A percentile compares a stretch with the other conserved stretches of the same genome.
Evolutionary conservation across 2,329 filamentous ascomycete genomes (phyloP).

Genomic region (Neofusicoccum laricinum): DNA sequence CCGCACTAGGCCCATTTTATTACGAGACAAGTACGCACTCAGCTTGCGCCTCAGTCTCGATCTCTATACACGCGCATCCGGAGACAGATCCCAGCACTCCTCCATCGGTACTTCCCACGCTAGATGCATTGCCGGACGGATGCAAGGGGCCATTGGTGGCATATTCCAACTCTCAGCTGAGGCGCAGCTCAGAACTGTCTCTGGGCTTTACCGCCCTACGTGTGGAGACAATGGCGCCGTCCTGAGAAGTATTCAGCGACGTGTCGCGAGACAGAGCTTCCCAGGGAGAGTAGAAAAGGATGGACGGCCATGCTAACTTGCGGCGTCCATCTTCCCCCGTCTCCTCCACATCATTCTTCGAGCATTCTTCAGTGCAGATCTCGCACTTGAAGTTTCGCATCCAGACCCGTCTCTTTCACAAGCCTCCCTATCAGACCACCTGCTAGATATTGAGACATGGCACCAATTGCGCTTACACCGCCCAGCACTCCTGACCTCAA

Average conservation of each 20-base stretch:
- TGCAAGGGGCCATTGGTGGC: not conserved
- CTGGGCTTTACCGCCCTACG: not conserved
- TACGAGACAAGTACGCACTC: not conserved
- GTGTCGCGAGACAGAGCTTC: not conserved
- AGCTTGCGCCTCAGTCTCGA: not conserved
- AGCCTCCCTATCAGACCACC: not conserved
- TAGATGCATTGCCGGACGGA: not conserved
- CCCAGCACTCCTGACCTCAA: not conserved
- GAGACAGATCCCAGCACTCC: not conserved
- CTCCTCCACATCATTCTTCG: not conserved
- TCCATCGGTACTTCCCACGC: not conserved
- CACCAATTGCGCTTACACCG: not conserved
- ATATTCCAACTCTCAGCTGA: not conserved
- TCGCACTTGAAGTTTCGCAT: not conserved
- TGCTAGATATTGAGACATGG: not conserved
- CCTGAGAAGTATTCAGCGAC: not conserved
- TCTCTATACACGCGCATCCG: not conserved
- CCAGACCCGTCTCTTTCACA: not conserved
- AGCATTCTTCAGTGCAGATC: not conserved
- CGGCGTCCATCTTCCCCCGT: not conserved
- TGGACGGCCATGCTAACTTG: not conserved
- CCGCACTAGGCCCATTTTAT: not conserved
- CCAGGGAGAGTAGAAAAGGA: not conserved
- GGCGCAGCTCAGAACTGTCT: too few relatives aligned
- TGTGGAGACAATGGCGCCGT: not conserved